Base-by-base conservation (phyloP, 2,329 filamentous ascomycete genomes). In the Cordyceps cateniannulata region DNA sequence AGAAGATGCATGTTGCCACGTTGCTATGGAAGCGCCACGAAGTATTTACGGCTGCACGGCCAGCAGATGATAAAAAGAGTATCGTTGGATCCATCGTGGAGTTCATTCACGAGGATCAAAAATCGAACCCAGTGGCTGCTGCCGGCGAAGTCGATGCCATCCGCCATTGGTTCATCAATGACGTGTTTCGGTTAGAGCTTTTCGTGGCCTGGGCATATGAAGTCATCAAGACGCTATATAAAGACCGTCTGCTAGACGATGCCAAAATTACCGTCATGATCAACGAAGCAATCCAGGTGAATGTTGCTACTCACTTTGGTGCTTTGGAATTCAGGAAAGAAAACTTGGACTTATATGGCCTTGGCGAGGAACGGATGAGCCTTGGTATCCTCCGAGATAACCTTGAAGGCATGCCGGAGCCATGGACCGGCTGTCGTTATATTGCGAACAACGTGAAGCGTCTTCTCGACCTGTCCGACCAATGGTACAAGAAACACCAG, bases 1-100 rank as follows among this genome's bases (percentile, higher is more conserved):
- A 99, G 72, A 96, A 93, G 73, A 83, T 98, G 76, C 61, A 88
- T 48, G 90, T 92, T 40, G 91, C 91, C 20, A 82, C 84, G 63
- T 81, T 85, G 50, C 80, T 98, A 42, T 98, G 93, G 92, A 86
- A 86, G 63, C 80, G 85, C 58, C 91, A 96, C 68, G 90, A 96
- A 69, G 77, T 79, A 8, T 87, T 88, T 56, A 80, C 87, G 8
- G 79, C 83, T 56, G 79, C 79, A 55, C 83, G 84, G 10, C 77
- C 83, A 16, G 78, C 80, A 20, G 82, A 83, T 42, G 80, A 85
- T 47, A 86, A 88, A 68, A 85, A 85, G 69, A 88, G 87, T 4
- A 79, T 96, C 57, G 79, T 96, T 59, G 83, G 86, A 14, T 86
- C 90, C 63, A 85, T 93, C 54, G 84, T 96, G 52, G 84, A 86